Evolutionary conservation across 2,329 filamentous ascomycete species (phyloP).

Genomic region (Fusarium bactridioides): DNA sequence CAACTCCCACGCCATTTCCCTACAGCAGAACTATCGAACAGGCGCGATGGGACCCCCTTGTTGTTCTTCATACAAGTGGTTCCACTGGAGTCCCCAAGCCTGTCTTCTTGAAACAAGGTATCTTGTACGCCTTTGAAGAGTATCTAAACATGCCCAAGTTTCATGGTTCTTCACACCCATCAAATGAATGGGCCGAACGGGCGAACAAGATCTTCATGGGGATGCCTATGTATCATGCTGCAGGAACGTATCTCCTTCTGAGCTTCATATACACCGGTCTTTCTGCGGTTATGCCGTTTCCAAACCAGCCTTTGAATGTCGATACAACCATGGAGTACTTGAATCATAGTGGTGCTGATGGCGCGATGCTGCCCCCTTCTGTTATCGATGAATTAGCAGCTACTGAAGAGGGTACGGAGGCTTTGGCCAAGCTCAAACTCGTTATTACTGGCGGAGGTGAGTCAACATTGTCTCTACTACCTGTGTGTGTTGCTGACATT

Average conservation of each 20-base stretch:
- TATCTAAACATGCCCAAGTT: fast-evolving
- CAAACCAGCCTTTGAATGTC: background rate
- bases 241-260: background rate
- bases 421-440: background rate
- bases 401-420: background rate
- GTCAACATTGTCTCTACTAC: fast-evolving
- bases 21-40: background rate
- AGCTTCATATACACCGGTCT: fast-evolving
- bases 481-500: fast-evolving
- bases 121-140: background rate
- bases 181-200: background rate
- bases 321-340: background rate
- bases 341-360: background rate
- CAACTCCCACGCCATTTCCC: background rate
- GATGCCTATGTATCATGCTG: slow-evolving; percentile 7
- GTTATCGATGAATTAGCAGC: background rate
- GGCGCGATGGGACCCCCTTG: background rate
- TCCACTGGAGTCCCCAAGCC: slow-evolving; percentile 2
- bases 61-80: slow-evolving; percentile 4
- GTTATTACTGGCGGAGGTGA: background rate
- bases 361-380: background rate
- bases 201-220: background rate
- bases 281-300: background rate
- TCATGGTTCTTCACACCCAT: fast-evolving
- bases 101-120: background rate